A percentile compares a stretch with the other conserved stretches of the same genome.
Evolutionary conservation across 495 filamentous ascomycete species (phyloP).

Genomic region (Pseudomonodictys pantanalensis): DNA sequence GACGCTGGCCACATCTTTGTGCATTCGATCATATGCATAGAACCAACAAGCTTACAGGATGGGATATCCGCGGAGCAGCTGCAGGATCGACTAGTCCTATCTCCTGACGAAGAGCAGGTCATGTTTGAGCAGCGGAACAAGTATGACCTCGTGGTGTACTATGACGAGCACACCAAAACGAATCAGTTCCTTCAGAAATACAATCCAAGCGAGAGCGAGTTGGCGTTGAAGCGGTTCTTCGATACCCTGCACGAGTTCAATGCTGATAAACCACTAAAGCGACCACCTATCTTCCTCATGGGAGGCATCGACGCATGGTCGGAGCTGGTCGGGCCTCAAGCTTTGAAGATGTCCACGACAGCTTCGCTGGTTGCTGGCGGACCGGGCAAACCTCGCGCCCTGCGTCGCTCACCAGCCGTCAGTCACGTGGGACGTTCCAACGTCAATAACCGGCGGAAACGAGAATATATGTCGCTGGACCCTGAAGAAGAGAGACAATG

Average conservation of each 20-base stretch:
- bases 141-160: conserved; percentile 86
- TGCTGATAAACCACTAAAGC: conserved; percentile 67
- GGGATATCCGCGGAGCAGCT: conserved; percentile 86
- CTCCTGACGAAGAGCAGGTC: conserved; percentile 67
- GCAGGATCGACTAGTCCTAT: conserved; percentile 74
- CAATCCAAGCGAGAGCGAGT: conserved; percentile 49
- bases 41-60: conserved; percentile 71
- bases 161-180: conserved; percentile 68
- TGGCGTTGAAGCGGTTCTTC: conserved; percentile 65
- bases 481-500: conserved; percentile 59
- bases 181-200: conserved; percentile 49
- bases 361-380: conserved; percentile 50
- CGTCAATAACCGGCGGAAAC: conserved; percentile 54
- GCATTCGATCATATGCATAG: conserved; percentile 79
- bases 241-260: conserved; percentile 81
- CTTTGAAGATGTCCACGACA: conserved; percentile 59
- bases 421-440: conserved; percentile 53
- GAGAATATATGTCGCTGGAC: conserved; percentile 59
- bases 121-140: conserved; percentile 73
- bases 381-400: conserved; percentile 48
- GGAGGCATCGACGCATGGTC: conserved; percentile 87
- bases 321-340: conserved; percentile 67
- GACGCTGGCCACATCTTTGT: conserved; percentile 85
- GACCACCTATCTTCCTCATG: conserved; percentile 68
- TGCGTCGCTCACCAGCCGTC: conserved; percentile 53